Evolutionary conservation across 2,329 filamentous ascomycete genomes (phyloP).

Genomic region (Zymoseptoria ardabiliae): DNA sequence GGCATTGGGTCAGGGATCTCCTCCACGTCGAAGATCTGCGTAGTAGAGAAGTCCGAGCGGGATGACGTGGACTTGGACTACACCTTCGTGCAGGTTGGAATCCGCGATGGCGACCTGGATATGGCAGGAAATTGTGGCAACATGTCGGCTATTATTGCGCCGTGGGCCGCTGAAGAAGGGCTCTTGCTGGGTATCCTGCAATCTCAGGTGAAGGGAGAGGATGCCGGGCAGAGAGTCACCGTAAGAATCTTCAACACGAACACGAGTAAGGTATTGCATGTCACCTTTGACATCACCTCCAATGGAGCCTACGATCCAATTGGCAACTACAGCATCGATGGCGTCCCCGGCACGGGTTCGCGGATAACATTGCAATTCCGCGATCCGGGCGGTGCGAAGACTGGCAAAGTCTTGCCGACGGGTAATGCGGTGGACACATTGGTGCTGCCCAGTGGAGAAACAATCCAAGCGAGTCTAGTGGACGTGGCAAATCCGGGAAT

Average conservation of each 20-base stretch:
- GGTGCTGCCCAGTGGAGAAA: slow-evolving; percentile 27
- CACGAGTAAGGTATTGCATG: slow-evolving; percentile 56
- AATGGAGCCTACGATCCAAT: slow-evolving; percentile 30
- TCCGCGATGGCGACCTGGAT: slow-evolving; percentile 55
- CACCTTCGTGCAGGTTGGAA: slow-evolving; percentile 63
- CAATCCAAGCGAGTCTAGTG: slow-evolving; percentile 49
- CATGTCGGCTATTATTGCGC: slow-evolving; percentile 61
- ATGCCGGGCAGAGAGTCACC: slow-evolving; percentile 28
- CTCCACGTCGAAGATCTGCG: slow-evolving; percentile 63
- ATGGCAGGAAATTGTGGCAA: slow-evolving; percentile 69
- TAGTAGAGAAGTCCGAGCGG: slow-evolving; percentile 49
- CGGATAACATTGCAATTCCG: slow-evolving; percentile 55
- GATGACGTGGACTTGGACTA: slow-evolving; percentile 56
- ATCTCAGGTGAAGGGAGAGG: slow-evolving; percentile 21
- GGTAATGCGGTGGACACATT: slow-evolving; percentile 49
- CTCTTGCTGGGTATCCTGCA: slow-evolving; percentile 35
- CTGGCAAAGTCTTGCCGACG: slow-evolving; percentile 55
- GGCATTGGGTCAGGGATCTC: slow-evolving; percentile 64
- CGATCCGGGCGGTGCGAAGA: slow-evolving; percentile 55
- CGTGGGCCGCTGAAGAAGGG: slow-evolving; percentile 53
- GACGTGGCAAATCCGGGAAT: slow-evolving; percentile 59
- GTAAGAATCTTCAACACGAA: slow-evolving; percentile 65
- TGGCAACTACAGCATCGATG: slow-evolving; percentile 57
- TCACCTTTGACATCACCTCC: slow-evolving; percentile 49
- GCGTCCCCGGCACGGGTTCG: slow-evolving; percentile 53